Percentiles rank a stretch among this genome's conserved stretches.
phyloP scores from a whole-genome alignment of 2,329 filamentous ascomycete species.

The Stemphylium vesicarium region DNA sequence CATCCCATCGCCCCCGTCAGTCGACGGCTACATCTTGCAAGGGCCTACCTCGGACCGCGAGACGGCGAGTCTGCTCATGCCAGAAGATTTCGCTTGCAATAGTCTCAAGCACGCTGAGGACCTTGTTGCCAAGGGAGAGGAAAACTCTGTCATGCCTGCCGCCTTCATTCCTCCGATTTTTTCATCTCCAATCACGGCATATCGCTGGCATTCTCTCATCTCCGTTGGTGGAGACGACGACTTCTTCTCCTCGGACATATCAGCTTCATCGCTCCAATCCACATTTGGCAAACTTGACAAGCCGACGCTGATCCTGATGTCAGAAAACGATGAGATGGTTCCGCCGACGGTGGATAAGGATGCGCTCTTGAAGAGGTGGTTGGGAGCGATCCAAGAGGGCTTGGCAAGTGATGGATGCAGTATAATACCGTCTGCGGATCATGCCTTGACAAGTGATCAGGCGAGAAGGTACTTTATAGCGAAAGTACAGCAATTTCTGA shows the following conservation, averaged over 20 bases:
- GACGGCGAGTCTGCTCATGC: slow-evolving; percentile 22
- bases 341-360: slow-evolving; percentile 16
- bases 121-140: slow-evolving; percentile 12
- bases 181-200: slow-evolving; percentile 20
- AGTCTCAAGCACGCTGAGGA: slow-evolving; percentile 12
- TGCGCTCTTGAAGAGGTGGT: slow-evolving; percentile 4
- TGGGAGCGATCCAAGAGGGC: background rate
- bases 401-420: background rate
- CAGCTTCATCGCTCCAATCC: background rate
- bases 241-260: slow-evolving; percentile 24
- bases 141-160: slow-evolving; percentile 12
- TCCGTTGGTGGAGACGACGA: slow-evolving; percentile 24
- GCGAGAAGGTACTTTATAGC: background rate
- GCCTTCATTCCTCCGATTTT: slow-evolving; percentile 17
- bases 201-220: slow-evolving; percentile 25
- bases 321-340: slow-evolving; percentile 26
- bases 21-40: slow-evolving; percentile 24
- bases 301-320: slow-evolving; percentile 17
- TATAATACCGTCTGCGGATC: background rate
- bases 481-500: background rate
- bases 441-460: background rate
- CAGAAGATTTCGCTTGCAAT: slow-evolving; percentile 4
- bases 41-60: slow-evolving; percentile 25
- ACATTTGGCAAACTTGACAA: slow-evolving; percentile 14
- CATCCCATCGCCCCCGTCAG: background rate